Base-by-base conservation (phyloP, 2,329 filamentous ascomycete species). In the Xylariaceae sp. region DNA sequence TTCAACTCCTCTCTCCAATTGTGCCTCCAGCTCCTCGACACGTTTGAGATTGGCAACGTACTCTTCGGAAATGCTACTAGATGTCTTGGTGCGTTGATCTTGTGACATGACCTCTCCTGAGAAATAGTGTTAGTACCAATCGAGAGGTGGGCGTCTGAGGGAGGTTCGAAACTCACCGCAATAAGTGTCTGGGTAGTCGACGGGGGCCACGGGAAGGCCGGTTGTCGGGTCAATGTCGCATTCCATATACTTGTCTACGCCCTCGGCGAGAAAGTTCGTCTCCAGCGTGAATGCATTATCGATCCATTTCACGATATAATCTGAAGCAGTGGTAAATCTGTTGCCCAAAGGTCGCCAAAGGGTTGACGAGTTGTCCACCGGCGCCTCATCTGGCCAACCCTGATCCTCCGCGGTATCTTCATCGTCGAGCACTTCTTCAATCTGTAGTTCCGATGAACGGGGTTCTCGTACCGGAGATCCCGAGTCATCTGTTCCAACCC, bases 151-250 rank as follows among this genome's bases (percentile, higher is more conserved):
- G 50, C 26, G n/a, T 7, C 27, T 37, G 32, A 3, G 12, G 35
- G 9, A 34, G 30, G 7, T 0, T 39, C 8, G 6, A 26, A 40
- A 61, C 59, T 27, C 63, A 59, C 42, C 50, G 27, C 0, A 60
- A 3, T 67, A 48, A 1, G 71, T 71, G 0, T 65, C 58, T 0
- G 73, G 70, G 8, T 73, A 67, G 0, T 63, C 35, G 1, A 75
- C 40, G 0, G 71, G 70, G 0, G 61, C 42, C 12, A 74, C 34
- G 3, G 76, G 58, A 3, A 51, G 6, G 3, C 75, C 75, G 0
- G 65, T 72, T 1, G 44, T 26, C 0, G 74, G 65, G 47, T 78
- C 62, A 2, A 79, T 62, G 19, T 74, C 75, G 26, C 62, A 60
- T n/a, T 50, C 30, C 54, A 67, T 48, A 64, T 72, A 54, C 39